Conservation (phyloP, 805 yeast genomes). For the Ogataea pignaliae region DNA sequence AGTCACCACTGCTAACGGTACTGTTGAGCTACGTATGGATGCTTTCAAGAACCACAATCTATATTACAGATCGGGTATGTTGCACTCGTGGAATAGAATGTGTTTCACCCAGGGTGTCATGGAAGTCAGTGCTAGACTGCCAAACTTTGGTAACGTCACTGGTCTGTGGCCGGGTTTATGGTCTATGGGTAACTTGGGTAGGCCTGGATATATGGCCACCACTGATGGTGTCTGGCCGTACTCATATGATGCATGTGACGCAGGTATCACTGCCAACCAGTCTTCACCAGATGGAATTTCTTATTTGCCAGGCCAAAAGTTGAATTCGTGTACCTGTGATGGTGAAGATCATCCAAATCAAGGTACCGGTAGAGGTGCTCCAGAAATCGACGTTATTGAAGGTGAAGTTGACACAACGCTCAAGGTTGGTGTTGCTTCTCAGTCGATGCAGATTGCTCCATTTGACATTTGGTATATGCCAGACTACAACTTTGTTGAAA, state of each 20-base stretch:
- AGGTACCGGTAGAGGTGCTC: conserved; percentile 91
- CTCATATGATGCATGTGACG: conserved; percentile 71
- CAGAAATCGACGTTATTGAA: conserved; percentile 90
- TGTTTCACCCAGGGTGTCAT: conserved; percentile 75
- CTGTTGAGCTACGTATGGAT: conserved; percentile 60
- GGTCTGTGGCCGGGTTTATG: conserved; percentile 92
- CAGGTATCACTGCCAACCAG: conserved; percentile 85
- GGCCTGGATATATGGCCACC: conserved; percentile 76
- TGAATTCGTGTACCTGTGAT: conserved; percentile 67
- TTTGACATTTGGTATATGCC: conserved; percentile 93
- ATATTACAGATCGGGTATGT: conserved; percentile 78
- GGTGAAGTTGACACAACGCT: conserved; percentile 62
- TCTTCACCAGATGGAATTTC: conserved; percentile 77
- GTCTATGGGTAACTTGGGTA: conserved; percentile 81
- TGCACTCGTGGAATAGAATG: conserved; percentile 82
- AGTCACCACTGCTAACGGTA: conserved; percentile 60
- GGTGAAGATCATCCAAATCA: conserved; percentile 82
- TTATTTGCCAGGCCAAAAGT: conserved; percentile 70
- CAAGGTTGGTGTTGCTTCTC: conserved; percentile 72
- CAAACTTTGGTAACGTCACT: conserved; percentile 62
- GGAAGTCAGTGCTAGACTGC: conserved; percentile 67
- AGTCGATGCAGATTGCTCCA: conserved; percentile 90
- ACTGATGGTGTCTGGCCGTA: conserved; percentile 91
- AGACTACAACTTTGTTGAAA: conserved; percentile 73
- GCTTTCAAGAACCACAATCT: conserved; percentile 68